phyloP scores from a whole-genome alignment of 495 filamentous ascomycete species.

The Hypoxylon lienhwacheense region DNA sequence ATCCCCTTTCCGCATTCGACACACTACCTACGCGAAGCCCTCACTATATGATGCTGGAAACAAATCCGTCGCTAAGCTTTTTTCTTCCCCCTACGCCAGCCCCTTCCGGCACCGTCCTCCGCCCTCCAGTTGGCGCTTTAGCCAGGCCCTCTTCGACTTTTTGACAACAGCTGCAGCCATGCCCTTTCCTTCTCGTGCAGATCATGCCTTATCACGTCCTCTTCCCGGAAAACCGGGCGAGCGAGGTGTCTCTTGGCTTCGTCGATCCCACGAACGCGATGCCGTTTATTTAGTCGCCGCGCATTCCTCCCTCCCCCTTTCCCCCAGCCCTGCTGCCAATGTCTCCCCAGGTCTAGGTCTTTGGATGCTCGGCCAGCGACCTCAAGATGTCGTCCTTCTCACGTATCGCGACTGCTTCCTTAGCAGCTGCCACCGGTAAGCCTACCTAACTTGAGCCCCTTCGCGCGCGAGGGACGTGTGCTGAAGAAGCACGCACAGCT shows the following conservation, averaged over 20 bases:
- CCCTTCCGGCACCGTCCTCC: conserved; percentile 33
- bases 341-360: conserved; percentile 31
- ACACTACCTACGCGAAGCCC: conserved; percentile 25
- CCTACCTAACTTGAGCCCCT: neutral
- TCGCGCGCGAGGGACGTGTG: neutral
- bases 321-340: conserved; percentile 12
- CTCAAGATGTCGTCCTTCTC: conserved; percentile 37
- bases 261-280: conserved; percentile 17
- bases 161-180: conserved; percentile 12
- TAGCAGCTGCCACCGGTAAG: conserved; percentile 38
- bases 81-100: conserved; percentile 27
- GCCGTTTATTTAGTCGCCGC: conserved; percentile 35
- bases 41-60: conserved; percentile 32
- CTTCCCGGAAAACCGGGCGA: conserved; percentile 37
- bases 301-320: conserved; percentile 20
- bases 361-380: conserved; percentile 35
- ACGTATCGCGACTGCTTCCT: conserved; percentile 37
- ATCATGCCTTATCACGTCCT: conserved; percentile 33
- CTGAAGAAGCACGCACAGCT: conserved; percentile 30
- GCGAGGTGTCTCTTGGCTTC: conserved; percentile 19
- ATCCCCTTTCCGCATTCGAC: conserved; percentile 29
- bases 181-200: conserved; percentile 19
- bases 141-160: conserved; percentile 20
- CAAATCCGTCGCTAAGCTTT: conserved; percentile 31
- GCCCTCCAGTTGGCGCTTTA: conserved; percentile 35